phyloP scores from a whole-genome alignment of 768 basidiomycete genomes.

The Naematelia encephala region DNA sequence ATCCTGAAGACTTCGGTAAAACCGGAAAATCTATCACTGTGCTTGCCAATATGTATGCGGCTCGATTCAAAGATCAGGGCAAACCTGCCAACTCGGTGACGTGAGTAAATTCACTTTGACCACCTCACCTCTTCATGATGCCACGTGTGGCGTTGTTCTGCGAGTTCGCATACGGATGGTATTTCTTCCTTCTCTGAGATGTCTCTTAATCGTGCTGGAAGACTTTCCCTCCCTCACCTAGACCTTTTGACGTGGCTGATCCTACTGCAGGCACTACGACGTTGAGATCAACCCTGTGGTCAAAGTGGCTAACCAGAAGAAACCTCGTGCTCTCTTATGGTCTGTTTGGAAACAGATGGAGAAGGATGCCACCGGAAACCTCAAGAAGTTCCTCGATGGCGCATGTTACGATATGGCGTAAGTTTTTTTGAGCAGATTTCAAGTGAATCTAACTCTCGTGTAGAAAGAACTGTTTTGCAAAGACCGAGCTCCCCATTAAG shows the following conservation, averaged over 20 bases:
- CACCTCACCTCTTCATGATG: too few relatives aligned
- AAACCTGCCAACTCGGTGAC: neutral
- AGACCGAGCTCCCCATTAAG: constrained; percentile 20
- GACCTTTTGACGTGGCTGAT: constrained; percentile 4
- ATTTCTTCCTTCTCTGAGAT: too few relatives aligned
- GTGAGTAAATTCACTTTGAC: too few relatives aligned
- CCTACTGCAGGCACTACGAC: constrained; percentile 42
- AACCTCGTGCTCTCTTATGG: constrained; percentile 35
- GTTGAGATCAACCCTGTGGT: constrained; percentile 49
- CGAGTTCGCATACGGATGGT: too few relatives aligned
- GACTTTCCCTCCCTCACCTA: neutral
- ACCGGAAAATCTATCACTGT: constrained; percentile 34
- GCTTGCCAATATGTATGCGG: constrained; percentile 40
- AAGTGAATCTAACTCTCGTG: too few relatives aligned
- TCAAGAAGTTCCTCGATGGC: constrained; percentile 32
- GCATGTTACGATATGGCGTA: constrained; percentile 38
- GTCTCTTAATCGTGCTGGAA: neutral
- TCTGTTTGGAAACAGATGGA: constrained; percentile 32
- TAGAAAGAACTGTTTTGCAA: constrained; percentile 48
- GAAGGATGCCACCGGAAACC: constrained; percentile 18
- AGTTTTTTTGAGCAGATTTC: too few relatives aligned
- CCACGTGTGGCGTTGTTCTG: neutral
- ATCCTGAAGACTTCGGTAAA: constrained; percentile 29
- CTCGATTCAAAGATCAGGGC: constrained; percentile 38
- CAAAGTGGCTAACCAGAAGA: constrained; percentile 44